Conservation (phyloP, 2,329 filamentous ascomycete species). For the Neobulgaria alba region DNA sequence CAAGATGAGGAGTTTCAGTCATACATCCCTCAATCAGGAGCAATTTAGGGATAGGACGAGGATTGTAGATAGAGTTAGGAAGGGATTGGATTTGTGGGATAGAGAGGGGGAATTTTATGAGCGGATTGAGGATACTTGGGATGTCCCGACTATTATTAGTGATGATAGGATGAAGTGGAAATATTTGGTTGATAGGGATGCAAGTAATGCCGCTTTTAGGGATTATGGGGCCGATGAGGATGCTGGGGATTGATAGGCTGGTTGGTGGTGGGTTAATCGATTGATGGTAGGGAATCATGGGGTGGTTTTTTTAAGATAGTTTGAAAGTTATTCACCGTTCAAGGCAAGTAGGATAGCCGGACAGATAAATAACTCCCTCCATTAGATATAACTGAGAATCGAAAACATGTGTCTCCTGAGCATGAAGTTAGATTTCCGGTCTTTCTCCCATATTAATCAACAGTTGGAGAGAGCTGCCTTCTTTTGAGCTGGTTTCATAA, state of each 20-base stretch:
- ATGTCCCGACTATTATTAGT: slow-evolving; percentile 36
- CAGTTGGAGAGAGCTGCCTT: too few relatives aligned
- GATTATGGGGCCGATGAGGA: slow-evolving; percentile 10
- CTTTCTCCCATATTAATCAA: too few relatives aligned
- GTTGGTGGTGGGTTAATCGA: too few relatives aligned
- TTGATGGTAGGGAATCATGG: too few relatives aligned
- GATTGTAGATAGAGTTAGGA: slow-evolving; percentile 35
- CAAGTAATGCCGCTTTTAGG: slow-evolving; percentile 17
- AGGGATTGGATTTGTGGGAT: slow-evolving; percentile 36
- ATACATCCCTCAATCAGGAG: slow-evolving; percentile 32
- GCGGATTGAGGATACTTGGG: slow-evolving; percentile 33
- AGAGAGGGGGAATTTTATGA: slow-evolving; percentile 29
- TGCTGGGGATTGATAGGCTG: slow-evolving; percentile 3
- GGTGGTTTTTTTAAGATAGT: too few relatives aligned
- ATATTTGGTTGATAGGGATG: slow-evolving; percentile 21
- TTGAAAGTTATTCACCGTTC: too few relatives aligned
- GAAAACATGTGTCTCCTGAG: too few relatives aligned
- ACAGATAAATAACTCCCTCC: too few relatives aligned
- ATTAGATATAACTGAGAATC: too few relatives aligned
- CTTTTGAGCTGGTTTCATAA: too few relatives aligned
- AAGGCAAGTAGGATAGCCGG: too few relatives aligned
- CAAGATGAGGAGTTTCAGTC: slow-evolving; percentile 37
- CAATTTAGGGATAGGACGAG: slow-evolving; percentile 33
- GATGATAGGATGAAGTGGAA: slow-evolving; percentile 12
- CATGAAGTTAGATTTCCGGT: too few relatives aligned